Conservation (phyloP, 2,329 filamentous ascomycete species). For the Colletotrichum musicola region DNA sequence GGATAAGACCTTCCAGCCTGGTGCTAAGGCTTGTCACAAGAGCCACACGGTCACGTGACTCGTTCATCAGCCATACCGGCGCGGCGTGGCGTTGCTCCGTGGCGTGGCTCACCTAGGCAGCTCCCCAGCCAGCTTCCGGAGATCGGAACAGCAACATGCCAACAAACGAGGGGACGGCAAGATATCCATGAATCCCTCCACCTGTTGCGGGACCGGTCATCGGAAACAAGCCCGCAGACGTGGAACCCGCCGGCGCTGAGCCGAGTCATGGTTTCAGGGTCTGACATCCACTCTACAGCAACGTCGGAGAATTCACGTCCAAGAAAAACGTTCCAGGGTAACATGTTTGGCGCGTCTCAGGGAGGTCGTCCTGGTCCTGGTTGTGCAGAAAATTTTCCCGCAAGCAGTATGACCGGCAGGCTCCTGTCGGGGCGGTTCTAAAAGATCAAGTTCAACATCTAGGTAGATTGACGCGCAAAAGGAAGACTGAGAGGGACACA, state of each 20-base stretch:
- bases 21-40: background rate
- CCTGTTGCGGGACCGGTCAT: background rate
- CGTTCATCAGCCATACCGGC: background rate
- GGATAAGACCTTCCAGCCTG: background rate
- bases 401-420: too few relatives aligned
- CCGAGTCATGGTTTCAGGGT: constrained; percentile 10
- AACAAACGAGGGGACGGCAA: background rate
- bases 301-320: background rate
- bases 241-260: constrained; percentile 5
- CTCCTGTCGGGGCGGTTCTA: too few relatives aligned
- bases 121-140: too few relatives aligned
- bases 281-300: background rate
- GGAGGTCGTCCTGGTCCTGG: too few relatives aligned
- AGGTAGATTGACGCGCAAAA: too few relatives aligned
- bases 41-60: background rate
- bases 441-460: too few relatives aligned
- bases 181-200: background rate
- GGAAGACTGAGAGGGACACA: too few relatives aligned
- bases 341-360: too few relatives aligned
- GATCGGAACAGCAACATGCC: background rate
- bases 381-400: too few relatives aligned
- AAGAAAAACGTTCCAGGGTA: too few relatives aligned
- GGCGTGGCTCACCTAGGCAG: too few relatives aligned
- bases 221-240: constrained; percentile 2
- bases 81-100: too few relatives aligned